phyloP scores from a whole-genome alignment of 306 rosid genomes.

The Cucumis hystrix region DNA sequence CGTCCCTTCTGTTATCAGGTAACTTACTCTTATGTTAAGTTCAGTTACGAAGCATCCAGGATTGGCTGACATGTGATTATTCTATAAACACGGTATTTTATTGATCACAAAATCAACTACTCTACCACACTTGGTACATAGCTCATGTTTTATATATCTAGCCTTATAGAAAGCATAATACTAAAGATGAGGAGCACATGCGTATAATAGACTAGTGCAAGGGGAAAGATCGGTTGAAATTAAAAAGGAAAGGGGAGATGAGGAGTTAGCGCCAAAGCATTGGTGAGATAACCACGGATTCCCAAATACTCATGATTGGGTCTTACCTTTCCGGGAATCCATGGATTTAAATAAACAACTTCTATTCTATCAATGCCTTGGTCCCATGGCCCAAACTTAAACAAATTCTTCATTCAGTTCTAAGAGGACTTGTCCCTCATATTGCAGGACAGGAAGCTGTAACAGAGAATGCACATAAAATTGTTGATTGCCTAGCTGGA shows the following conservation, averaged over 20 bases:
- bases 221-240: not conserved
- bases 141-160: no score
- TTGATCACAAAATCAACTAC: no score
- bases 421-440: not conserved
- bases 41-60: not conserved
- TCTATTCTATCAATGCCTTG: not conserved
- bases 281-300: not conserved
- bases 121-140: no score
- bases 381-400: not conserved
- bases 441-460: constrained; percentile 67
- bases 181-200: no score
- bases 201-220: not conserved
- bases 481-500: constrained; percentile 42
- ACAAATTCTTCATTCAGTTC: not conserved
- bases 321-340: not conserved
- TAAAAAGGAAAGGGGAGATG: not conserved
- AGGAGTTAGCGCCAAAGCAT: not conserved
- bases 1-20: not conserved
- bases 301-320: not conserved
- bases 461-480: constrained; percentile 48
- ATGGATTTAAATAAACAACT: not conserved
- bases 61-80: not conserved
- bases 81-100: no score
- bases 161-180: no score
- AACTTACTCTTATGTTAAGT: not conserved